Evolutionary conservation across 441 rosid species (phyloP), one percentile per base, ranked within the genome.

Genomic region (Daphne laureola): DNA sequence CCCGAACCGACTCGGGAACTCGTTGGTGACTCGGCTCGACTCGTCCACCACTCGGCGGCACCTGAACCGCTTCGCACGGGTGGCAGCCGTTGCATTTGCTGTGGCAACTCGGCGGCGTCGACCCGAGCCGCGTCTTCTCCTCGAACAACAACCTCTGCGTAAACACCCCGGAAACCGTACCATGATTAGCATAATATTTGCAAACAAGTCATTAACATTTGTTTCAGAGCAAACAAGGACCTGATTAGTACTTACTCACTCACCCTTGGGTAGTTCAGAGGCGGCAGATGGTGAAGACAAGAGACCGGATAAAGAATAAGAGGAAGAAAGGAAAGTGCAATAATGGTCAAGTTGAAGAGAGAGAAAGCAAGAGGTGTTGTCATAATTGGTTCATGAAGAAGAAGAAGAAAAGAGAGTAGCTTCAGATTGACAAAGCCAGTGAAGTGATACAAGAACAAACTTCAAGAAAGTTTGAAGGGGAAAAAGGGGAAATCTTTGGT

Each of bases 21-120:
- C 56, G 11, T 43, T 5, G 16, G 5, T 12, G 55, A 57, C 45
- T 50, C 8, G 77, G 64, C 40, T 43, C 55, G 54, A 55, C 62
- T 2, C 66, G 64, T 61, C 54, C 35, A 49, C 69, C 70, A 55
- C 18, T 61, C 3, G 84, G 93, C 13, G 97, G 94, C 3, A 87
- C 87, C 63, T 84, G 96, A 57, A 80, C 82, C 12, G 96, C 91
- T 83, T 69, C 76, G 81, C 97, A 90, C 5, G 97, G 96, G 64
- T 84, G 94, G 48, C 97, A 90, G 11, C 69, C 66, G 45, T 81
- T 90, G 74, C 98, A 90, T 62, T 85, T 85, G 73, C 73, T 87
- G 81, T 83, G 84, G 62, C 98, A 87, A 57, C 97, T 84, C 12
- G 97, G 97, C 23, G 94, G 96, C 1, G 73, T 84, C 1, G 97